phyloP scores from a whole-genome alignment of 1,284 basidiomycete genomes.

The Entoloma clypeatum region DNA sequence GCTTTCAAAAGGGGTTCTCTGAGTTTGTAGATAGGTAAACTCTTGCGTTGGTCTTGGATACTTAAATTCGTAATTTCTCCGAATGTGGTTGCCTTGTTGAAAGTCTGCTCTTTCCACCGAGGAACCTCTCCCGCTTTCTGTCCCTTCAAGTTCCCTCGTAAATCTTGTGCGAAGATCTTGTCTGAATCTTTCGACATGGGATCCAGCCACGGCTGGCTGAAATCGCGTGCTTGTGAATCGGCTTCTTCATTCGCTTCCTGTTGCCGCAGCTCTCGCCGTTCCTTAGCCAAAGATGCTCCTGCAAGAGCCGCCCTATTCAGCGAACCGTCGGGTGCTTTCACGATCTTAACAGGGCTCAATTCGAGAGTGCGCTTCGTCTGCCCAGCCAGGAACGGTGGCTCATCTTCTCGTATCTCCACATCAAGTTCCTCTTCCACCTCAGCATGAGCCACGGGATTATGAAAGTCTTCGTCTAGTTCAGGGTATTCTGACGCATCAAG shows the following conservation, averaged over 20 bases:
- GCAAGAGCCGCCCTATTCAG: constrained; percentile 94
- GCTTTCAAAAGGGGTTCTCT: constrained; percentile 91
- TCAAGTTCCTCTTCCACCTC: constrained; percentile 96
- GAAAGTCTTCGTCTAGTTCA: constrained; percentile 90
- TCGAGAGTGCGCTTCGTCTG: constrained; percentile 95
- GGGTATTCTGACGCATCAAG: constrained; percentile 94
- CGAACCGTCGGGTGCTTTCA: constrained; percentile 93
- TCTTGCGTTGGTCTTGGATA: constrained; percentile 92
- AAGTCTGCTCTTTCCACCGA: constrained; percentile 89
- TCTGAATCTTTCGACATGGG: constrained; percentile 92
- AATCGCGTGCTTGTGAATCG: constrained; percentile 90
- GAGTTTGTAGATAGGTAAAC: constrained; percentile 93
- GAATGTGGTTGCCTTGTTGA: constrained; percentile 97
- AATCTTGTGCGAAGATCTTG: constrained; percentile 90
- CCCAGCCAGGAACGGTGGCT: constrained; percentile 94
- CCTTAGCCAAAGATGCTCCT: constrained; percentile 91
- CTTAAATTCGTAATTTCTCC: constrained; percentile 89
- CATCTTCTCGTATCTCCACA: constrained; percentile 95
- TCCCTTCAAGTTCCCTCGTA: constrained; percentile 78
- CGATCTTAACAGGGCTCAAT: constrained; percentile 95
- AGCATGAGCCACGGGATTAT: constrained; percentile 69
- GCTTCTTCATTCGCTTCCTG: constrained; percentile 94
- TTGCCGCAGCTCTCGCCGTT: constrained; percentile 89
- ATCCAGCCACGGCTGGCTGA: constrained; percentile 95
- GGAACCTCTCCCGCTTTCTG: constrained; percentile 82